Evolutionary conservation across 371 early-diverging fungal species (phyloP), one percentile per base, ranked within the genome.

Genomic region (Mortierella sp.): DNA sequence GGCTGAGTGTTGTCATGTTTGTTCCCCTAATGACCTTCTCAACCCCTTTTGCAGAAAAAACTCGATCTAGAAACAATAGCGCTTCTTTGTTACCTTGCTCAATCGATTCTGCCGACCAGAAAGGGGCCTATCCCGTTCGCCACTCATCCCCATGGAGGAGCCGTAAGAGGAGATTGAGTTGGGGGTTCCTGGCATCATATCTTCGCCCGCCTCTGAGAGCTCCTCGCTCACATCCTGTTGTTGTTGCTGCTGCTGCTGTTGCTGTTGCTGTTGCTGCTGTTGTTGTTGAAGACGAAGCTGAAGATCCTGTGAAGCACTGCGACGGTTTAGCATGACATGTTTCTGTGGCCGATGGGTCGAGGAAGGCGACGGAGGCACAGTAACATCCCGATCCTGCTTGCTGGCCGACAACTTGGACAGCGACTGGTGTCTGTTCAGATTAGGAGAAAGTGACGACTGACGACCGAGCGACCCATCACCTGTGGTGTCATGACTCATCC

Each of bases 321-420:
- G 60, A n/a, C 76, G 76, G 54, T 74, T 68, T 41, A 74, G 28
- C 76, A 74, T 74, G 41, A 63, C 60, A 53, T 74, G 76, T n/a
- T 60, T 57, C 27, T 56, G 63, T 6, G 68, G 68, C 17, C 63
- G 57, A 51, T 74, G 68, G 22, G 68, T 48, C 10, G 68, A 68
- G 5, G 76, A 74, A 31, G 68, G 76, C 9, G 76, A 74, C 4
- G 76, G 60, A 8, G 68, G 73, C 19, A 66, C 64, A 24, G 24
- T 25, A 9, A 19, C 39, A 12, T 65, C 66, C 4, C 61, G 72
- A 45, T 72, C 66, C 24, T 52, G 55, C 44, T 61, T 52, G 40
- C 34, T 34, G 4, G 44, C 22, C 43, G 48, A 52, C 29, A 63
- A 63, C 53, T 67, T 67, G 52, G 74, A 63, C 40, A 73, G 17